Conservation (phyloP, 2,329 filamentous ascomycete genomes). For the Pseudogymnoascus verrucosus region DNA sequence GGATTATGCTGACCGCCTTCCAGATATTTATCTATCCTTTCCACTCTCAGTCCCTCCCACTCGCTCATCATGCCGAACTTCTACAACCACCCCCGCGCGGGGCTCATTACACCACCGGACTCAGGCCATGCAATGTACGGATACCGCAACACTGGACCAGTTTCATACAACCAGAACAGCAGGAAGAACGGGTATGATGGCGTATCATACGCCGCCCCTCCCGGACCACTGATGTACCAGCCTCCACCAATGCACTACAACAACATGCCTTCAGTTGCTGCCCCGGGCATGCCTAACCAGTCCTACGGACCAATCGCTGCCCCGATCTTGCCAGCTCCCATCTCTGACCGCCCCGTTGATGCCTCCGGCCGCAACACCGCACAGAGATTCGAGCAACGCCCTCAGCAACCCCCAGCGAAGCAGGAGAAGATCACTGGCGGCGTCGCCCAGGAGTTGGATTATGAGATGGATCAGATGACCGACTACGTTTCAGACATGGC, state of each 20-base stretch:
- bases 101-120: slow-evolving; percentile 39
- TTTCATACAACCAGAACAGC: slow-evolving; percentile 13
- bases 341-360: slow-evolving; percentile 31
- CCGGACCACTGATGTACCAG: slow-evolving; percentile 18
- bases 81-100: slow-evolving; percentile 36
- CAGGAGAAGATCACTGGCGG: slow-evolving; percentile 39
- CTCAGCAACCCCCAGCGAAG: slow-evolving; percentile 32
- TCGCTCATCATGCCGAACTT: slow-evolving; percentile 41
- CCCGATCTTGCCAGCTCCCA: slow-evolving; percentile 33
- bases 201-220: slow-evolving; percentile 34
- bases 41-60: slow-evolving; percentile 15
- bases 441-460: slow-evolving; percentile 66
- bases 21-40: slow-evolving; percentile 12
- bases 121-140: slow-evolving; percentile 30
- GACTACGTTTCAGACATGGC: slow-evolving; percentile 69
- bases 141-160: slow-evolving; percentile 33
- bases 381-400: slow-evolving; percentile 21
- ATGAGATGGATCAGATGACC: slow-evolving; percentile 71
- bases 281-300: slow-evolving; percentile 25
- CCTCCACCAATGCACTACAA: slow-evolving; percentile 24
- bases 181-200: slow-evolving; percentile 25
- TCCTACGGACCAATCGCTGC: slow-evolving; percentile 38
- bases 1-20: background rate
- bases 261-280: slow-evolving; percentile 27
- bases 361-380: slow-evolving; percentile 31